These are phyloP conservation scores for Fusarium metavorans DNA, from an alignment of 2,329 filamentous ascomycete species.

Conservation along the genomic window DNA sequence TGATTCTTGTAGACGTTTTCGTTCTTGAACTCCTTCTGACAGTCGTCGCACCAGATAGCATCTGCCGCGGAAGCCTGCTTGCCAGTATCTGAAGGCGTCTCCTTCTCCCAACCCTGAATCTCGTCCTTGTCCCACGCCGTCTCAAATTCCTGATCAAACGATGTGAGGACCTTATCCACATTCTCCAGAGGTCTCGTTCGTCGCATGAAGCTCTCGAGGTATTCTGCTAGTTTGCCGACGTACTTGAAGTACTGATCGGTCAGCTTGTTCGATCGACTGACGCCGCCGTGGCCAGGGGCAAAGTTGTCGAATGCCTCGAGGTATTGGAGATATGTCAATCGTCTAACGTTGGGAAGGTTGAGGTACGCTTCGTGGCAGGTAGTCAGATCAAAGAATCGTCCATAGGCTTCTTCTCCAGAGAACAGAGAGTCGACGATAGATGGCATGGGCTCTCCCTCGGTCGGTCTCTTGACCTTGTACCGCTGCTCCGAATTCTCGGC, in stretches of 20 bases:
- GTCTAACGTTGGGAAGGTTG: constrained; percentile 88
- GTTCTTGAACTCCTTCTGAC: constrained; percentile 95
- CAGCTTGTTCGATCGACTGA: constrained; percentile 86
- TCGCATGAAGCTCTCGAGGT: constrained; percentile 89
- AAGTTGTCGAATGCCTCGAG: constrained; percentile 93
- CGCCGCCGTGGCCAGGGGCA: constrained; percentile 75
- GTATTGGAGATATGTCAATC: constrained; percentile 91
- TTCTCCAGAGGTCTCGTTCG: constrained; percentile 89
- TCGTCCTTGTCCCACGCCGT: constrained; percentile 84
- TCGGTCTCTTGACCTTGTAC: constrained; percentile 78
- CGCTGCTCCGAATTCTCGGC: constrained; percentile 95
- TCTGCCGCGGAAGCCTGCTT: constrained; percentile 59
- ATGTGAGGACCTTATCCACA: constrained; percentile 79
- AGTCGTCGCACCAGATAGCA: constrained; percentile 89
- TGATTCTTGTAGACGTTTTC: constrained; percentile 94
- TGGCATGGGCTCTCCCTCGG: constrained; percentile 71
- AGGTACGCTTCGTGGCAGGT: constrained; percentile 87
- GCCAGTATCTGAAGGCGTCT: constrained; percentile 54
- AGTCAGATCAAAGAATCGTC: constrained; percentile 91
- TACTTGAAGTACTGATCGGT: constrained; percentile 95
- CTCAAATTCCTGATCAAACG: constrained; percentile 87
- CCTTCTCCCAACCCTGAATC: constrained; percentile 81
- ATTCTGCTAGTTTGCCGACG: constrained; percentile 80
- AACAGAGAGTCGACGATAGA: constrained; percentile 90
- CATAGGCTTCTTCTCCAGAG: constrained; percentile 93